Evolutionary conservation across 768 basidiomycete species (phyloP).

Genomic region (Amanita inopinata): DNA sequence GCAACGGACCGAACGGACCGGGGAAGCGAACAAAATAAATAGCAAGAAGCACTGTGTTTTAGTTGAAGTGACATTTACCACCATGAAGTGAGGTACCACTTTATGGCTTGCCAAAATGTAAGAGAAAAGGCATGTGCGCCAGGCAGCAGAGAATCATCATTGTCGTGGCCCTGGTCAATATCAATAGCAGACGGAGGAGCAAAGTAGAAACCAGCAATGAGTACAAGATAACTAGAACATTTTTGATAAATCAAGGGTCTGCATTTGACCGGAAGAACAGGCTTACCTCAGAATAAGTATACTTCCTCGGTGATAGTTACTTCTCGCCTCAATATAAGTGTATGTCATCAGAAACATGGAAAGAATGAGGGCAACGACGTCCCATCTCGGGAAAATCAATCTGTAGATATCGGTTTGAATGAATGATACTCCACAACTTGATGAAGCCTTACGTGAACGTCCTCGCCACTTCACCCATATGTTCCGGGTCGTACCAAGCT

Average conservation of each 20-base stretch:
- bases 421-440: constrained; percentile 2
- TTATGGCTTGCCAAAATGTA: constrained; percentile 28
- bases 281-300: constrained; percentile 87
- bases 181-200: constrained; percentile 49
- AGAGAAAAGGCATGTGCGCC: constrained; percentile 27
- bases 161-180: constrained; percentile 25
- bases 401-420: constrained; percentile 30
- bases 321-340: constrained; percentile 97
- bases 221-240: constrained; percentile 72
- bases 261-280: background rate
- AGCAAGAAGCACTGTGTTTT: background rate
- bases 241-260: constrained; percentile 7
- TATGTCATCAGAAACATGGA: constrained; percentile 98
- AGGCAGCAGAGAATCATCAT: constrained; percentile 8
- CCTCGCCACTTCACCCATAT: constrained; percentile 78
- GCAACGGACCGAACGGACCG: background rate
- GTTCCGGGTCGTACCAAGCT: constrained; percentile 83
- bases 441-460: constrained; percentile 78
- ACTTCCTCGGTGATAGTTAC: constrained; percentile 95
- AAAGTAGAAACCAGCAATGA: constrained; percentile 87
- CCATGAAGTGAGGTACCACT: constrained; percentile 28
- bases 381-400: constrained; percentile 97
- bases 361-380: constrained; percentile 88
- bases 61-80: constrained; percentile 9
- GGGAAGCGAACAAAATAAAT: background rate